Evolutionary conservation across 1,284 basidiomycete genomes (phyloP), one percentile per base, ranked within the genome.

Genomic region (Tylopilus sp.): DNA sequence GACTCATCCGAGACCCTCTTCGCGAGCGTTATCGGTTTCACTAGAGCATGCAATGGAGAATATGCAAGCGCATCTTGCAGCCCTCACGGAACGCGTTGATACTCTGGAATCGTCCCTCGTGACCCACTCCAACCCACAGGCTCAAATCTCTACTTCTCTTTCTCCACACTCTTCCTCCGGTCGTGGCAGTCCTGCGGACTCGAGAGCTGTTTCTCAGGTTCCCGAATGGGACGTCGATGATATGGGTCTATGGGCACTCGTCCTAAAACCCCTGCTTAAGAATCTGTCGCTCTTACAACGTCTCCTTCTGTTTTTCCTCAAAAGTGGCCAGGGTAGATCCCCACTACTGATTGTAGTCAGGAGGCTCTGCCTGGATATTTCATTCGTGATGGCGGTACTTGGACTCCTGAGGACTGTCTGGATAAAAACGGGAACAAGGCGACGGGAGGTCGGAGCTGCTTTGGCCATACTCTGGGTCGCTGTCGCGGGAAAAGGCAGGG

Each of bases 21-120:
- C 79, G 9, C 67, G 71, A 18, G 60, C 33, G 4, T n/a, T 67
- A 37, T 67, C 73, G 2, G 33, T 55, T 19, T 51, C 63, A 30
- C 70, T 92, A 40, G 89, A 92, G 62, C 77, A 78, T 45, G 87
- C 86, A 0, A 72, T 96, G 11, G 89, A 93, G 65, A 84, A 81
- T 55, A 81, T 94, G 48, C 95, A 98, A 65, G 85, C 87, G 0
- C 91, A 94, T 50, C 74, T 98, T 8, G 88, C 91, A 1, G 93
- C 94, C 1, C 76, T 98, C 33, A 88, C 86, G 30, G 95, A 97
- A 68, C 84, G 95, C 11, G 73, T 98, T 25, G 86, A 91, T 56
- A 75, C 77, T 6, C 71, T 95, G 16, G 92, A 95, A 56, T 56
- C 61, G 55, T 73, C 76, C 2, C 65, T 75, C 18, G 67, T 68